Conservation (phyloP, 1,284 basidiomycete species). For the Naganishia albida region DNA sequence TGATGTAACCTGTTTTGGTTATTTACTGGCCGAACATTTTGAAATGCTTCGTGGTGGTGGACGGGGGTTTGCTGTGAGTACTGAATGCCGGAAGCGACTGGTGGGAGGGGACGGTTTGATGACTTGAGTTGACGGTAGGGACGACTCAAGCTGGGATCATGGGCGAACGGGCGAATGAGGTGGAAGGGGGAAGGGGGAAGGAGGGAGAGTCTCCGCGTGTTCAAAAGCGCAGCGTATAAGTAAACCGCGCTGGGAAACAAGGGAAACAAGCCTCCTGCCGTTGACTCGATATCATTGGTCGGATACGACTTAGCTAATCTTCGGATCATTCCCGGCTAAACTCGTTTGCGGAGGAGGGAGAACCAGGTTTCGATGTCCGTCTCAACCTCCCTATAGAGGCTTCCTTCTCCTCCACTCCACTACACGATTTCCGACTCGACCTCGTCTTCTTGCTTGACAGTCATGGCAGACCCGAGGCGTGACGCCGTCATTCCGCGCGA, state of each 20-base stretch:
- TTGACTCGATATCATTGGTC: no score
- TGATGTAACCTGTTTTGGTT: neutral
- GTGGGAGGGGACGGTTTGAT: neutral
- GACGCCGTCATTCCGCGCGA: constrained; percentile 13
- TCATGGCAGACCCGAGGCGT: neutral
- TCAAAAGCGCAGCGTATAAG: constrained; percentile 10
- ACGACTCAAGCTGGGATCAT: constrained; percentile 17
- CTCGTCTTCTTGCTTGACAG: no score
- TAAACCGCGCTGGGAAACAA: neutral
- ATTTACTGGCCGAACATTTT: constrained; percentile 21
- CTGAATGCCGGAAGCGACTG: constrained; percentile 5
- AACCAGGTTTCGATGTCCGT: no score
- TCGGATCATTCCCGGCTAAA: neutral
- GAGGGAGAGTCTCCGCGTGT: neutral
- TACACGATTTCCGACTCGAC: no score
- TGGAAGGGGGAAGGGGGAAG: neutral
- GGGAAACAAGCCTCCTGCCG: no score
- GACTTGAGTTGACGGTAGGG: constrained; percentile 22
- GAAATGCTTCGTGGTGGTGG: neutral
- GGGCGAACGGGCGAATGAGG: neutral
- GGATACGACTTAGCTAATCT: neutral
- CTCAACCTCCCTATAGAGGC: no score
- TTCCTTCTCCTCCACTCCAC: no score
- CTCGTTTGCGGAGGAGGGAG: no score
- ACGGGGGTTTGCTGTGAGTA: neutral